Evolutionary conservation across 2,329 filamentous ascomycete genomes (phyloP).

Genomic region (Sarocladiaceae sp.): DNA sequence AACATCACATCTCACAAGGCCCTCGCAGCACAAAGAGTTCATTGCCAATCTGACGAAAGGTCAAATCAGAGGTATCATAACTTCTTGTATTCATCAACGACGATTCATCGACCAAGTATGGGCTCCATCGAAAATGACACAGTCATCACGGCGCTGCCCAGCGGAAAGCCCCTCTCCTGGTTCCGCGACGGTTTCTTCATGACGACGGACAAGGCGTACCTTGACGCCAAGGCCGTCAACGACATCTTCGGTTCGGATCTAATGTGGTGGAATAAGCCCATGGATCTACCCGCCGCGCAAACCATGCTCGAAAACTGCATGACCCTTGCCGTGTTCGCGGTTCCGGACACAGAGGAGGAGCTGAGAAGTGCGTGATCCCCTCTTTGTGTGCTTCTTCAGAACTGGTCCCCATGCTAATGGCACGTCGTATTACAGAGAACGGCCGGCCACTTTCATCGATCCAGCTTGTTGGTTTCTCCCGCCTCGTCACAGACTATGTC

Average conservation of each 20-base stretch:
- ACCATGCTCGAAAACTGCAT: constrained; percentile 52
- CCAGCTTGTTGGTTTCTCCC: constrained; percentile 33
- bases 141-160: not conserved
- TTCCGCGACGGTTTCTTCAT: constrained; percentile 49
- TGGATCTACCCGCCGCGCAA: constrained; percentile 41
- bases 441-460: constrained; percentile 22
- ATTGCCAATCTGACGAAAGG: too few species aligned
- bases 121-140: constrained; percentile 3
- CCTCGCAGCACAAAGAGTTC: too few species aligned
- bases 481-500: constrained; percentile 63
- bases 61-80: too few species aligned
- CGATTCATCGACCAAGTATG: not conserved
- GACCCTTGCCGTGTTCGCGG: constrained; percentile 51
- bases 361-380: constrained; percentile 27
- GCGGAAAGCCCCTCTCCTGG: constrained; percentile 32
- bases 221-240: constrained; percentile 50
- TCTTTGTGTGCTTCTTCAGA: not conserved
- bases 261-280: constrained; percentile 54
- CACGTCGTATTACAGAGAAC: constrained; percentile 20
- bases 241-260: constrained; percentile 48
- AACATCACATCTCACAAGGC: too few species aligned
- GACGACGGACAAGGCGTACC: constrained; percentile 51
- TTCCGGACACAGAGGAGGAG: constrained; percentile 29
- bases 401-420: too few species aligned
- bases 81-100: not conserved